Evolutionary conservation across 108 stramenopile genomes (phyloP).

Genomic region (Skeletonema marinoi): DNA sequence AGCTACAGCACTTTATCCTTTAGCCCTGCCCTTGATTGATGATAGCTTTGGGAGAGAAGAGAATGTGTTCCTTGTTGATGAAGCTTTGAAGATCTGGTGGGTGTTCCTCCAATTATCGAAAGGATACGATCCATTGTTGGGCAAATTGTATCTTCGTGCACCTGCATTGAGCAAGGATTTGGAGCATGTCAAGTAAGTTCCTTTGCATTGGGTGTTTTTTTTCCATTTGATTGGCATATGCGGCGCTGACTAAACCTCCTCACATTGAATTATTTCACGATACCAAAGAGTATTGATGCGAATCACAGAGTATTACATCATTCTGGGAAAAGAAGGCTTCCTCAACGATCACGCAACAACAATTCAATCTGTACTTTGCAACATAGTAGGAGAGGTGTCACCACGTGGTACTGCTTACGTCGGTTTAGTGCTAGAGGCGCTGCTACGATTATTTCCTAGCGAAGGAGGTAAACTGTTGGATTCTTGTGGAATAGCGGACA

Average conservation of each 20-base stretch:
- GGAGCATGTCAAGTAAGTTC: conserved; percentile 48
- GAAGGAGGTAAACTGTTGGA: conserved; percentile 34
- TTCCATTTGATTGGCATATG: neutral
- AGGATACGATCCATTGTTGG: conserved; percentile 23
- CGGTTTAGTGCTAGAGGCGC: conserved; percentile 36
- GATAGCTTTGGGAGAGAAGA: conserved; percentile 38
- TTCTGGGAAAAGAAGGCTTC: conserved; percentile 38
- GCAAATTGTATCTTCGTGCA: conserved; percentile 33
- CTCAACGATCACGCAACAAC: conserved; percentile 36
- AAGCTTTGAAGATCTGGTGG: conserved; percentile 36
- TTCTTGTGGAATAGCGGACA: conserved; percentile 21
- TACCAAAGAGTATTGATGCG: conserved; percentile 28
- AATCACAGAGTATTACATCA: conserved; percentile 48
- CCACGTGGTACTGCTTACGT: conserved; percentile 45
- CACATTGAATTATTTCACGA: neutral
- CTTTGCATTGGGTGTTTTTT: neutral
- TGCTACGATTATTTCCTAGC: conserved; percentile 27
- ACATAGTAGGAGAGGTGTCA: conserved; percentile 42
- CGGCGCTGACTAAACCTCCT: neutral
- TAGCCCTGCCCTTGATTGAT: conserved; percentile 52
- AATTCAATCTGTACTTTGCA: conserved; percentile 30
- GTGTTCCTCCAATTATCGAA: conserved; percentile 39
- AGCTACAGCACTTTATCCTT: conserved; percentile 29
- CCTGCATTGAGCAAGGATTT: conserved; percentile 39
- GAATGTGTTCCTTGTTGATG: conserved; percentile 41